Base-by-base conservation (phyloP, 345 rosid genomes). In the Eucalyptus shirleyi region DNA sequence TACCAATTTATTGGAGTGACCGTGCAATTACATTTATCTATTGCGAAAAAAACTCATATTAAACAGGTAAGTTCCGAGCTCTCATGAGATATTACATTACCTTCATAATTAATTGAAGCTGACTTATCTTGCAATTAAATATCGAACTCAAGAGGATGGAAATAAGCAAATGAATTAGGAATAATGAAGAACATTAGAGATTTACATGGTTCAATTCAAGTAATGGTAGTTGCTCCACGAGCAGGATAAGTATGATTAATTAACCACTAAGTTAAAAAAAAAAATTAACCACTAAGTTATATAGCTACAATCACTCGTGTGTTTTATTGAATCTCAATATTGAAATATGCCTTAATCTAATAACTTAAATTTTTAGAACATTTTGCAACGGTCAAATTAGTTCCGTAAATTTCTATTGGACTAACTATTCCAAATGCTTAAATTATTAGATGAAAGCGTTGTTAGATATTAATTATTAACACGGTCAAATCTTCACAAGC, bases 141-240 rank as follows among this genome's bases (percentile, higher is more conserved):
- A 32, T 67, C 2, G 2, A 34, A 69, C 42, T 69, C 80, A 11
- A n/a, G 77, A 8, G 40, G 40, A 15, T 67, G 23, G 9, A 67
- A 67, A n/a, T n/a, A n/a, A 67, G 40, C 9, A n/a, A 16, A 67
- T 67, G 32, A n/a, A 67, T 67, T 67, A 67, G 12, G 81, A 34
- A 69, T 5, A 3, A 69, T 32, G 19, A 34, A 32, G 3, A 17
- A 17, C 24, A 18, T 9, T 8, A 17, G 40, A 32, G 11, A 9
- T 67, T 67, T 32, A 16, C 0, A 0, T 1, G 5, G 0, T 67
- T 32, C 1, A 2, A 1, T 16, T 37, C 4, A 17, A 67, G 0
- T 32, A 3, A 8, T 3, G 3, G 0, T 67, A 32, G 5, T 5
- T 67, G 3, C 80, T 67, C 12, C 80, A 67, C 21, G 2, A 4